These are phyloP conservation scores for Moesziomyces sp. DNA, from an alignment of 1,284 basidiomycete genomes.

Conservation along the genomic window DNA sequence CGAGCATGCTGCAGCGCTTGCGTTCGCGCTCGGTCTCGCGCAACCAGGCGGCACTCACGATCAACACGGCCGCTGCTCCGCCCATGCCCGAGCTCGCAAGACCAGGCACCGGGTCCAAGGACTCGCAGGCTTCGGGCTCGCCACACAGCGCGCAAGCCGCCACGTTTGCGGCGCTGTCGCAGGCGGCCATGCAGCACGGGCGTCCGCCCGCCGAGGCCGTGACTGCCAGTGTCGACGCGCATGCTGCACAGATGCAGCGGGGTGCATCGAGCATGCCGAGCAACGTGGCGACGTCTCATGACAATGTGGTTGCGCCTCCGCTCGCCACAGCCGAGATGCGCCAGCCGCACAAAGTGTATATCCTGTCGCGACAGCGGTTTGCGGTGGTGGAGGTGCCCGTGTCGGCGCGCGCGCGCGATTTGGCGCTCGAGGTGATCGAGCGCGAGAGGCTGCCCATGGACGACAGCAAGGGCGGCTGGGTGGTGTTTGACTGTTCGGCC, in stretches of 20 bases:
- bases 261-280: constrained; percentile 4
- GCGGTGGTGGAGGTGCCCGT: constrained; percentile 45
- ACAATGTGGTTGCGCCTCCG: constrained; percentile 1
- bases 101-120: constrained; percentile 37
- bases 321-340: constrained; percentile 5
- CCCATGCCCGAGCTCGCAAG: constrained; percentile 37
- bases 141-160: constrained; percentile 25
- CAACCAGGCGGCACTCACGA: constrained; percentile 21
- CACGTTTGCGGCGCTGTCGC: constrained; percentile 27
- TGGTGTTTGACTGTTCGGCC: constrained; percentile 59
- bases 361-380: constrained; percentile 55
- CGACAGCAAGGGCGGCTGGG: constrained; percentile 59
- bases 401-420: constrained; percentile 53
- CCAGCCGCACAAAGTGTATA: constrained; percentile 51
- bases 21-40: constrained; percentile 32
- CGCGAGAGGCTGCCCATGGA: constrained; percentile 50
- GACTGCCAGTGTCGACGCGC: constrained; percentile 5
- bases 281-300: constrained; percentile 10
- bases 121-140: constrained; percentile 37
- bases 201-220: constrained; percentile 17
- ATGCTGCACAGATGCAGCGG: constrained; percentile 12
- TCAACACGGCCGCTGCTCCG: constrained; percentile 36
- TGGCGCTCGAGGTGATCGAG: constrained; percentile 51
- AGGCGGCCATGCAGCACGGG: constrained; percentile 23
- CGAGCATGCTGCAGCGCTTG: constrained; percentile 28